These are phyloP conservation scores for Scheffersomyces titani DNA, from an alignment of 1,139 yeast genomes.

Conservation along the genomic window DNA sequence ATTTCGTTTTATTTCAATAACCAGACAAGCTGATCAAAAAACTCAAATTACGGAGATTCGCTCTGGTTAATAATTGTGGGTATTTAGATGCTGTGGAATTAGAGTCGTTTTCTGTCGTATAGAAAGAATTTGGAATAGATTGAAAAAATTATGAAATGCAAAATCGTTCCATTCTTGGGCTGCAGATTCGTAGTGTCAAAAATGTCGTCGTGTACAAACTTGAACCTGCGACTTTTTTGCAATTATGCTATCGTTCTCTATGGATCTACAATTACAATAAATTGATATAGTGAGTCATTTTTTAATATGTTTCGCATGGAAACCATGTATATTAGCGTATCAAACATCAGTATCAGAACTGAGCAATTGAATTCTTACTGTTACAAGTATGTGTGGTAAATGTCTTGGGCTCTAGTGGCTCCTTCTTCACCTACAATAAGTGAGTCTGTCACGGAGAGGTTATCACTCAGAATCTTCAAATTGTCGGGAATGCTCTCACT, in stretches of 20 bases:
- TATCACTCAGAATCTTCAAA: conserved; percentile 17
- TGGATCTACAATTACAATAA: background rate
- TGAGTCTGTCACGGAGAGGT: conserved; percentile 12
- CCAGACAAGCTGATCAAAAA: background rate
- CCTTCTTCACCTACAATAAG: conserved; percentile 10
- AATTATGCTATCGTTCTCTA: background rate
- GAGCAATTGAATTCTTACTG: background rate
- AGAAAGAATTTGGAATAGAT: background rate
- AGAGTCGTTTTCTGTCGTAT: background rate
- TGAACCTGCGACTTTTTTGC: background rate
- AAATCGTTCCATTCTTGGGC: background rate
- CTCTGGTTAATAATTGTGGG: background rate
- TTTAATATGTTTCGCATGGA: background rate
- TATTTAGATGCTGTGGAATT: background rate
- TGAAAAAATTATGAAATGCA: background rate
- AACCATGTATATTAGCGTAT: background rate
- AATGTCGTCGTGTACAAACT: background rate
- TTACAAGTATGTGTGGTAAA: conserved; percentile 18
- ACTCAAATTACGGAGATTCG: background rate
- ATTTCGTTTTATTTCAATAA: background rate
- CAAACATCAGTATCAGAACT: background rate
- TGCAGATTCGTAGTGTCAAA: background rate
- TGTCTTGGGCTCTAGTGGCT: conserved; percentile 15
- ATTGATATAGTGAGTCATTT: background rate
- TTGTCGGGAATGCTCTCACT: background rate